Percentiles rank a stretch among this genome's conserved stretches.
These are phyloP conservation scores for Scytalidium lignicola DNA, from an alignment of 2,329 filamentous ascomycete species.

Conservation along the genomic window DNA sequence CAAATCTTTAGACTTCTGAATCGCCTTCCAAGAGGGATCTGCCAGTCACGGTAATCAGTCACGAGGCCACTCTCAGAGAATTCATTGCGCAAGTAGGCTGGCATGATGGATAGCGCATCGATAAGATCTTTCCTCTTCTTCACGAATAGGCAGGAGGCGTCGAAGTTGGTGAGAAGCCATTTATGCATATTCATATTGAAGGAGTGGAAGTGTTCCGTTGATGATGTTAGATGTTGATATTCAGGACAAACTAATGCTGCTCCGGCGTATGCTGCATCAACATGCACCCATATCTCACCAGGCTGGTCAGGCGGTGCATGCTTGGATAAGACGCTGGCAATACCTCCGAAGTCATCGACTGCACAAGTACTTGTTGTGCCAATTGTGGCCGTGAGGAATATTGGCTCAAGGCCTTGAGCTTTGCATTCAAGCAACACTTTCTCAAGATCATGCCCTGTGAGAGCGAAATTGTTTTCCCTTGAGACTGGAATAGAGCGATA, in stretches of 20 bases:
- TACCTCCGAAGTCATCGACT: conserved; percentile 65
- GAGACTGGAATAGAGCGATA: conserved; percentile 64
- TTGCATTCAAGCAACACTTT: conserved; percentile 60
- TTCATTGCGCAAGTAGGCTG: conserved; percentile 75
- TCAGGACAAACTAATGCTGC: conserved; percentile 78
- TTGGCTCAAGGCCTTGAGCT: conserved; percentile 70
- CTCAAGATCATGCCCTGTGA: conserved; percentile 61
- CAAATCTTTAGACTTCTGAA: conserved; percentile 91
- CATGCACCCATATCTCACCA: conserved; percentile 77
- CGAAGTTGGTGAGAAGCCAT: conserved; percentile 93
- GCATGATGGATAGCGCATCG: conserved; percentile 71
- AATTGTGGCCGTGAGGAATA: conserved; percentile 78
- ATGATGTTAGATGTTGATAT: conserved; percentile 61
- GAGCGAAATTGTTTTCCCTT: conserved; percentile 59
- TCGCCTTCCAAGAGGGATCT: conserved; percentile 83
- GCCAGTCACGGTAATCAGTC: conserved; percentile 95
- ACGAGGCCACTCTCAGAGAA: conserved; percentile 79
- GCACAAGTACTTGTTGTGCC: conserved; percentile 88
- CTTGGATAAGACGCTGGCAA: conserved; percentile 27
- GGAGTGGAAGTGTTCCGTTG: conserved; percentile 68
- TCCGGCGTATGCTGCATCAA: conserved; percentile 91
- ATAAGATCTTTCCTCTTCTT: conserved; percentile 72
- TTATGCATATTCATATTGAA: conserved; percentile 98
- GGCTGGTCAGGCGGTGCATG: conserved; percentile 32
- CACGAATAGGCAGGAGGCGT: conserved; percentile 76